phyloP scores from a whole-genome alignment of 2,329 filamentous ascomycete species.

The Colletotrichum liriopes region DNA sequence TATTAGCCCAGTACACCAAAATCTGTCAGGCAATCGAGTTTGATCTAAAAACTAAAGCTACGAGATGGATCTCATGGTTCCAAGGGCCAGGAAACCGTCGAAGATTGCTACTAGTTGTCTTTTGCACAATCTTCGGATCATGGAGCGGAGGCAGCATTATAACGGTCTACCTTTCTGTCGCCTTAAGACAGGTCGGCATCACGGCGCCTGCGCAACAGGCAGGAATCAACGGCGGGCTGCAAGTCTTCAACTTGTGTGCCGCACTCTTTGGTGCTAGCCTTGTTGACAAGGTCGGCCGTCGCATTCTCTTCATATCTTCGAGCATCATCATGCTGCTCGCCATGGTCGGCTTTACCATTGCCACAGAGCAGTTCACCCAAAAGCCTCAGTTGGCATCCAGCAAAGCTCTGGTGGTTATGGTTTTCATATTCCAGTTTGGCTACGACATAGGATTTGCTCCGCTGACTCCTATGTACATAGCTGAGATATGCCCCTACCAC shows the following conservation, averaged over 20 bases:
- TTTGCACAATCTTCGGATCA: constrained; percentile 6
- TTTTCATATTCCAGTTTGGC: constrained; percentile 58
- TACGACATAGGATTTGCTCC: constrained; percentile 71
- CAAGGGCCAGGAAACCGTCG: constrained; percentile 14
- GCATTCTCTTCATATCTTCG: constrained; percentile 16
- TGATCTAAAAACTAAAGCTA: constrained; percentile 48
- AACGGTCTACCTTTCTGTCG: background rate
- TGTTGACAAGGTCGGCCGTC: constrained; percentile 20
- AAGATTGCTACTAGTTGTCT: constrained; percentile 7
- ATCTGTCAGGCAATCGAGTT: constrained; percentile 64
- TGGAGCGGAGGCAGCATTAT: constrained; percentile 20
- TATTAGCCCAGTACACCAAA: constrained; percentile 65
- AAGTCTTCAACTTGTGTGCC: constrained; percentile 27
- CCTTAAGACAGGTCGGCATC: constrained; percentile 24
- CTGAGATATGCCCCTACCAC: constrained; percentile 69
- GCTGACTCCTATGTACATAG: constrained; percentile 63
- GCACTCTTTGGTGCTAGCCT: constrained; percentile 17
- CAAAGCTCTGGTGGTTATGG: constrained; percentile 51
- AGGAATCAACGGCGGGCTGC: constrained; percentile 34
- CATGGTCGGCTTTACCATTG: constrained; percentile 22
- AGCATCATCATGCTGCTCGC: constrained; percentile 4
- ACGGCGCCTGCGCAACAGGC: constrained; percentile 18
- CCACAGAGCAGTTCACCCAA: constrained; percentile 16
- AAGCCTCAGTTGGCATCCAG: constrained; percentile 46
- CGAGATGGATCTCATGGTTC: background rate